These are phyloP conservation scores for Ustilago sp. DNA, from an alignment of 1,284 basidiomycete species.

Conservation along the genomic window DNA sequence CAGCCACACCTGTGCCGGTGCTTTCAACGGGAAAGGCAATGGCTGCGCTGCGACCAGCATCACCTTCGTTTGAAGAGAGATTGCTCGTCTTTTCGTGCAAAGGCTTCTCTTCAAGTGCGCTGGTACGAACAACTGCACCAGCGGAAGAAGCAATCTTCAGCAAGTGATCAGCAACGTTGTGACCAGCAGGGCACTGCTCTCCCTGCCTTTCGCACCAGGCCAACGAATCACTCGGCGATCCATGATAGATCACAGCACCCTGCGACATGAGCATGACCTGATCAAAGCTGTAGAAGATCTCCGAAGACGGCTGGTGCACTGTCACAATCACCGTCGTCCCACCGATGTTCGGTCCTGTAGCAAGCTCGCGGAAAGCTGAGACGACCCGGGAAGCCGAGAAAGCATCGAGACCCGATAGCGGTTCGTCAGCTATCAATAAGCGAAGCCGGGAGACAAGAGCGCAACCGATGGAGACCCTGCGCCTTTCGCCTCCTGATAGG, in stretches of 20 bases:
- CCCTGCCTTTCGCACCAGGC: conserved; percentile 51
- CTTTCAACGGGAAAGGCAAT: not conserved
- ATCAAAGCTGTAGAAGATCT: conserved; percentile 58
- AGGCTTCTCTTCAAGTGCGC: conserved; percentile 10
- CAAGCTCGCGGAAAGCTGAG: conserved; percentile 47
- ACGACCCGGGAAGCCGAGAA: conserved; percentile 55
- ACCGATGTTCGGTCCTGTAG: conserved; percentile 22
- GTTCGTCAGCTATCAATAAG: conserved; percentile 58
- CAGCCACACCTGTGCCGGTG: conserved; percentile 2
- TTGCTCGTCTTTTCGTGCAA: conserved; percentile 28
- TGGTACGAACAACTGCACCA: conserved; percentile 5
- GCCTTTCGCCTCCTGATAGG: conserved; percentile 58
- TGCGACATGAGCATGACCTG: conserved; percentile 53
- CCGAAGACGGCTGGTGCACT: conserved; percentile 59
- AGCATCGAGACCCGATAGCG: conserved; percentile 56
- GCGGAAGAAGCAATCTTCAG: conserved; percentile 47
- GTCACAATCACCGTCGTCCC: conserved; percentile 59
- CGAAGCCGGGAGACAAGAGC: conserved; percentile 55
- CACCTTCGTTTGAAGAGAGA: conserved; percentile 12
- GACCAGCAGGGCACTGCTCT: conserved; percentile 47
- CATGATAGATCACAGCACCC: conserved; percentile 52
- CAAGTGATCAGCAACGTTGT: conserved; percentile 61
- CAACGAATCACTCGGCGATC: conserved; percentile 48
- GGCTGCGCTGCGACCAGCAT: conserved; percentile 6
- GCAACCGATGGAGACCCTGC: conserved; percentile 56